Percentiles rank a stretch among this genome's conserved stretches.
phyloP scores from a whole-genome alignment of 768 basidiomycete genomes.

The Hygrophorus russula region DNA sequence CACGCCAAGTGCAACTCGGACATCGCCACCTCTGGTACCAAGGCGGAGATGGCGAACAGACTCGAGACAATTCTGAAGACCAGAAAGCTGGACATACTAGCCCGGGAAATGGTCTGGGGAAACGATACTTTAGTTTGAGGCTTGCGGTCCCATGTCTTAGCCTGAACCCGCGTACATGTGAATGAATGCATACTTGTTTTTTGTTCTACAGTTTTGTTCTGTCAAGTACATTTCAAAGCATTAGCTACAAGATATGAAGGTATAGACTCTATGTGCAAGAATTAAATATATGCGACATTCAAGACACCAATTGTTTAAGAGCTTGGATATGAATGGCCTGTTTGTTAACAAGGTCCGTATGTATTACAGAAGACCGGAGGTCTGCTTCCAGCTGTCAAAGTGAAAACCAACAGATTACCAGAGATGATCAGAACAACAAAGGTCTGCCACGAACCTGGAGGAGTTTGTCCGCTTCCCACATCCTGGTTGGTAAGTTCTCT shows the following conservation, averaged over 20 bases:
- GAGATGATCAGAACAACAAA: neutral
- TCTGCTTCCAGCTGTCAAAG: conserved; percentile 42
- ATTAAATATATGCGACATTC: neutral
- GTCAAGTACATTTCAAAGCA: neutral
- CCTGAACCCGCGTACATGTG: too few species aligned
- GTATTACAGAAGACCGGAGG: conserved; percentile 37
- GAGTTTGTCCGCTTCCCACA: conserved; percentile 90
- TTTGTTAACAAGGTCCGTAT: conserved; percentile 44
- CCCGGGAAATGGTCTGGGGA: conserved; percentile 31
- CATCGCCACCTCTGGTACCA: conserved; percentile 35
- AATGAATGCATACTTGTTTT: too few species aligned
- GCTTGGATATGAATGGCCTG: conserved; percentile 39
- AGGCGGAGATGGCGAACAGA: conserved; percentile 36
- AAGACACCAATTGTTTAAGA: conserved; percentile 29
- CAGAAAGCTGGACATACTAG: conserved; percentile 39
- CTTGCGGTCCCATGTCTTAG: too few species aligned
- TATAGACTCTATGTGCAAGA: too few species aligned
- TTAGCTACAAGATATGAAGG: too few species aligned
- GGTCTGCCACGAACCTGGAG: conserved; percentile 52
- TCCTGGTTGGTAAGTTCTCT: conserved; percentile 80
- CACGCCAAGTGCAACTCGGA: conserved; percentile 37
- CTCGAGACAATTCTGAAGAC: conserved; percentile 33
- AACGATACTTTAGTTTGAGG: neutral
- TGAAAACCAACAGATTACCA: neutral
- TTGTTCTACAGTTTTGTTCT: too few species aligned